Base-by-base conservation (phyloP, 1,284 basidiomycete genomes). In the Ustilago crameri region DNA sequence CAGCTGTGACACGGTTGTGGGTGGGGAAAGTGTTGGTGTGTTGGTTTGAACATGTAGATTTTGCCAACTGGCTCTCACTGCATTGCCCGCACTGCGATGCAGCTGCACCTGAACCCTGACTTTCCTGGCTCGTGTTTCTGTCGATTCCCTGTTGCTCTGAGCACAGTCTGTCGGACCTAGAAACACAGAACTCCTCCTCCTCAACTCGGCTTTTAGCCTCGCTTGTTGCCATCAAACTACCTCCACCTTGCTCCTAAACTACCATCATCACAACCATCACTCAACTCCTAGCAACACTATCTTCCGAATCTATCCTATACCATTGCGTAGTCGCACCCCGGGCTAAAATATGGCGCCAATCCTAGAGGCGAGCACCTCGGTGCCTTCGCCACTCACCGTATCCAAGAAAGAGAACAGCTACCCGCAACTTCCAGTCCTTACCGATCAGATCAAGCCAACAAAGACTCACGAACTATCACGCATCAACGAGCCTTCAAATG, bases 331-430 rank as follows among this genome's bases (percentile, higher is more conserved):
- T 8, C 35, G 27, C 10, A 48, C 9, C 14, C 14, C 18, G 23
- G 43, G 27, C 24, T 30, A 35, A 18, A n/a, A 23, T 40, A 71
- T 71, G 68, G 54, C 68, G 26, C 57, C 62, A 47, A 51, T 50
- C 30, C 23, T 61, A 32, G 53, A 62, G 10, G 54, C 53, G 26
- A 62, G 46, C 55, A 49, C 58, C 22, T 57, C 54, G 51, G 57
- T 52, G 44, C 40, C 62, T 40, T 65, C 58, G 45, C 69, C 69
- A 7, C 60, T 72, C 30, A 49, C 64, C 4, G 38, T 64, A 7
- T 72, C 69, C 10, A 67, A 72, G 27, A 67, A 60, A 46, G 69
- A 72, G 22, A 72, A 72, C 53, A 54, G 51, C 43, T 50, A 63
- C 37, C 45, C 69, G 3, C 64, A 63, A n/a, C 56, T 60, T 5